Evolutionary conservation across 192 early-diverging fungal genomes (phyloP).

Genomic region (Umbelopsis sp.): DNA sequence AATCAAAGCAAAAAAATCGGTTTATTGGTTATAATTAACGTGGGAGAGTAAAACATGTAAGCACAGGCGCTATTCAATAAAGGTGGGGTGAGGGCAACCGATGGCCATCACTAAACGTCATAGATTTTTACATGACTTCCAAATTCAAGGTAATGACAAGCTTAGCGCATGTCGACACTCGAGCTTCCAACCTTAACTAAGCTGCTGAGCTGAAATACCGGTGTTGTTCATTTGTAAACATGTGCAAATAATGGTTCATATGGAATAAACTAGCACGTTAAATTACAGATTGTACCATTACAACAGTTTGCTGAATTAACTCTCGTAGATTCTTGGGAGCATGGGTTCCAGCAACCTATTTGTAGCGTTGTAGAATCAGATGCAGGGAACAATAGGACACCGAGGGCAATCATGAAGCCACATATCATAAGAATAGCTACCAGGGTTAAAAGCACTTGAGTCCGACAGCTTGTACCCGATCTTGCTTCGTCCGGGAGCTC

Average conservation of each 20-base stretch:
- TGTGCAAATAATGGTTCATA: neutral
- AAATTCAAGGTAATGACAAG: no score
- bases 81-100: no score
- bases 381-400: constrained; percentile 7
- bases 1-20: neutral
- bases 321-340: neutral
- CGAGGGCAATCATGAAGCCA: constrained; percentile 2
- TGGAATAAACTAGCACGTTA: neutral
- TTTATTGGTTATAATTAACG: neutral
- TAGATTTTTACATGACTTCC: no score
- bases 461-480: neutral
- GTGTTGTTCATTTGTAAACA: neutral
- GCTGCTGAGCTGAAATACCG: no score
- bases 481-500: neutral
- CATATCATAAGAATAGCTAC: neutral
- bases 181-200: no score
- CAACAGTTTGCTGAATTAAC: neutral
- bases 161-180: no score
- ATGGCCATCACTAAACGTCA: no score
- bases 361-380: neutral
- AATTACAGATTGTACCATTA: neutral
- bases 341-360: constrained; percentile 2
- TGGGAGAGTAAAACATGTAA: no score
- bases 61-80: no score
- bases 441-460: neutral